A percentile compares a stretch with the other conserved stretches of the same genome.
These are phyloP conservation scores for Magnusiomyces fungicola DNA, from an alignment of 1,139 yeast genomes.

Conservation along the genomic window DNA sequence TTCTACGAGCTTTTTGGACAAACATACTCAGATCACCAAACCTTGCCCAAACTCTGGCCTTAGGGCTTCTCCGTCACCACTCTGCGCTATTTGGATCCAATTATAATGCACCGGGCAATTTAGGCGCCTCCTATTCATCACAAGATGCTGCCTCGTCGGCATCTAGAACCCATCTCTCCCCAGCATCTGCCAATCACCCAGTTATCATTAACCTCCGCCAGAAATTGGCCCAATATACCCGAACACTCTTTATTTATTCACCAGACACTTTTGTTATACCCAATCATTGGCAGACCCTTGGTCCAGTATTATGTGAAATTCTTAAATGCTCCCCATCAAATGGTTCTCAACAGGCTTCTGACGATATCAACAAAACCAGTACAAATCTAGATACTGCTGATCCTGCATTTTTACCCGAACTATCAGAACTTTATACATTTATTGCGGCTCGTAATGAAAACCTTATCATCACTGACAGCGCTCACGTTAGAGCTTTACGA, in stretches of 20 bases:
- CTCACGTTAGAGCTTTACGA: conserved; percentile 19
- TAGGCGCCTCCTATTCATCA: not conserved
- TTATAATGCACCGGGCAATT: not conserved
- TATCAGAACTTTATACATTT: conserved; percentile 22
- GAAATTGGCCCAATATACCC: conserved; percentile 16
- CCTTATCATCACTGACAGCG: conserved; percentile 23
- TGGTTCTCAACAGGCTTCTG: conserved; percentile 26
- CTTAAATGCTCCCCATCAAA: conserved; percentile 21
- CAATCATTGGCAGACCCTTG: conserved; percentile 57
- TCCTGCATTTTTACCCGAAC: not conserved
- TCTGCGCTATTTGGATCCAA: conserved; percentile 15
- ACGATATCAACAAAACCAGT: not conserved
- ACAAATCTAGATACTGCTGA: not conserved
- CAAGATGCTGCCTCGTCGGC: not conserved
- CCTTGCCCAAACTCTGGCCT: conserved; percentile 27
- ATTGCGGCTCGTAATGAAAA: conserved; percentile 26
- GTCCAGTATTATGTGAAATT: conserved; percentile 44
- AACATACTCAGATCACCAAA: conserved; percentile 48
- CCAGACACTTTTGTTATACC: conserved; percentile 75
- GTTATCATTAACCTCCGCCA: conserved; percentile 8
- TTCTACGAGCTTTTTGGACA: conserved; percentile 65
- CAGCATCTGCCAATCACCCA: conserved; percentile 7
- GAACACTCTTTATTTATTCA: conserved; percentile 43
- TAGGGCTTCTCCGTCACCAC: conserved; percentile 20
- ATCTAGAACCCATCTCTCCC: conserved; percentile 6